Conservation (phyloP, 2,329 filamentous ascomycete genomes). For the Corniculantispora saksenae region DNA sequence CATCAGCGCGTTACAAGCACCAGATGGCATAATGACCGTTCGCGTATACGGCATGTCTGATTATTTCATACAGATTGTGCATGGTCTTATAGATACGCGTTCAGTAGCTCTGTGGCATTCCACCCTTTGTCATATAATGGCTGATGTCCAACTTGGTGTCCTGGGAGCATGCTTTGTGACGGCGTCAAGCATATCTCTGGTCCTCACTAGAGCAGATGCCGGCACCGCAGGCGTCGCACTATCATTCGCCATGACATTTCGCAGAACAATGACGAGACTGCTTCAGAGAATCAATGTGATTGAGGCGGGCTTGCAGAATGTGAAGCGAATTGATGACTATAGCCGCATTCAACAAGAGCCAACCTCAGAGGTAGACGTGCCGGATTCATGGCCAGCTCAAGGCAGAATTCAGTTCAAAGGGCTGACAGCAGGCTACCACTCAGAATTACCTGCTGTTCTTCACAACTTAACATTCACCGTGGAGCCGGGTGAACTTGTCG, state of each 20-base stretch:
- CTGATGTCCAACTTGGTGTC: slow-evolving; percentile 64
- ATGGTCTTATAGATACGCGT: slow-evolving; percentile 51
- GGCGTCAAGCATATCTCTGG: slow-evolving; percentile 60
- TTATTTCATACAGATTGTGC: slow-evolving; percentile 58
- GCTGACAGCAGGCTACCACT: slow-evolving; percentile 65
- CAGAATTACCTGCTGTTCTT: slow-evolving; percentile 64
- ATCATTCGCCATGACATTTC: slow-evolving; percentile 65
- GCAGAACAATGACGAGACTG: slow-evolving; percentile 56
- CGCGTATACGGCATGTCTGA: slow-evolving; percentile 65
- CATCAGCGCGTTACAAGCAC: slow-evolving; percentile 57
- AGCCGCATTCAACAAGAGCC: slow-evolving; percentile 61
- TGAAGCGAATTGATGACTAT: slow-evolving; percentile 71
- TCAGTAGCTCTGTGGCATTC: slow-evolving; percentile 63
- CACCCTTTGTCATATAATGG: slow-evolving; percentile 70
- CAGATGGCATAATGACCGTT: slow-evolving; percentile 68
- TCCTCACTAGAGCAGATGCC: slow-evolving; percentile 58
- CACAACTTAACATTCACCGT: slow-evolving; percentile 64
- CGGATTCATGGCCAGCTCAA: slow-evolving; percentile 68
- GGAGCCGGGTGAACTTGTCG: slow-evolving; percentile 61
- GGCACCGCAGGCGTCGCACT: slow-evolving; percentile 69
- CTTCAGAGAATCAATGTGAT: slow-evolving; percentile 64
- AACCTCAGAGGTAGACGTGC: slow-evolving; percentile 56
- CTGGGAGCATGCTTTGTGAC: slow-evolving; percentile 64
- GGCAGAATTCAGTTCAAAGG: slow-evolving; percentile 67
- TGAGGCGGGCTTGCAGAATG: slow-evolving; percentile 70